Evolutionary conservation across 2,329 filamentous ascomycete genomes (phyloP).

Genomic region (Curvularia spicifera): DNA sequence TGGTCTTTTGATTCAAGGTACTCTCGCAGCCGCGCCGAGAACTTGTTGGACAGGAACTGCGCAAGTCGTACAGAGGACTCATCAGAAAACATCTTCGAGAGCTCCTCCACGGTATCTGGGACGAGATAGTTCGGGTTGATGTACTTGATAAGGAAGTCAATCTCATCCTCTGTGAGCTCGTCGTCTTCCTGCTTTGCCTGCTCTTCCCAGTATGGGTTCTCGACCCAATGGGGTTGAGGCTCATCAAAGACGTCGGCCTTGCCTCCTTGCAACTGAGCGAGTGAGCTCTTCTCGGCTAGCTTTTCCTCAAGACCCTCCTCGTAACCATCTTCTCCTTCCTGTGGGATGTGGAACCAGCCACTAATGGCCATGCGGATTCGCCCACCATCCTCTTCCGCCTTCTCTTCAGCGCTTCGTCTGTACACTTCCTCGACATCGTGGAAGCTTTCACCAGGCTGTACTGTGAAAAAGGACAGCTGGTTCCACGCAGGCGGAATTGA

Average conservation of each 20-base stretch:
- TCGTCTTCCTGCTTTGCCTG: constrained; percentile 55
- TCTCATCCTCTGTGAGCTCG: constrained; percentile 75
- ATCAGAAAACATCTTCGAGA: constrained; percentile 79
- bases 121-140: constrained; percentile 89
- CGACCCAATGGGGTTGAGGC: constrained; percentile 68
- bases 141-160: constrained; percentile 90
- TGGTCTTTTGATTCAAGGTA: constrained; percentile 67
- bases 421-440: constrained; percentile 99
- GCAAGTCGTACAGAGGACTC: constrained; percentile 84
- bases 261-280: constrained; percentile 85
- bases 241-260: constrained; percentile 89
- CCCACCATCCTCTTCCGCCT: constrained; percentile 71
- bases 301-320: constrained; percentile 87
- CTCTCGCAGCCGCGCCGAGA: constrained; percentile 71
- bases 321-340: constrained; percentile 90
- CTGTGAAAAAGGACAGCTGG: constrained; percentile 96
- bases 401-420: constrained; percentile 64
- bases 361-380: constrained; percentile 96
- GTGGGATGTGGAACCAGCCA: constrained; percentile 98
- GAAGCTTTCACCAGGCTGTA: constrained; percentile 98
- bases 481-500: constrained; percentile 95
- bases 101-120: constrained; percentile 84
- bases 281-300: constrained; percentile 84
- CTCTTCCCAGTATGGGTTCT: constrained; percentile 44
- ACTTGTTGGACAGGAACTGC: constrained; percentile 78